Conservation (phyloP, 2,329 filamentous ascomycete genomes). For the Penicillium oxalicum region DNA sequence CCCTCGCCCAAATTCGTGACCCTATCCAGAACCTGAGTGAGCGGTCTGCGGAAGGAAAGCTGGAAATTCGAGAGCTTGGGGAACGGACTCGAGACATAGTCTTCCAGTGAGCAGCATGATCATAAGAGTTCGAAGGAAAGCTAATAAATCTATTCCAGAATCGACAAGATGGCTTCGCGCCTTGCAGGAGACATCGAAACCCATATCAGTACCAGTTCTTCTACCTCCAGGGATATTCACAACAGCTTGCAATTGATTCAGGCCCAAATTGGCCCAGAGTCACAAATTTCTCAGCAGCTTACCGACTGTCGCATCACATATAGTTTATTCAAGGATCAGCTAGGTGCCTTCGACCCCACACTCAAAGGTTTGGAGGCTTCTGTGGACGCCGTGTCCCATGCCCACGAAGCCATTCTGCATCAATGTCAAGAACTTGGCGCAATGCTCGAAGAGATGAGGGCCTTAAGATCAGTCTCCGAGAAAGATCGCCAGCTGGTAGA, state of each 20-base stretch:
- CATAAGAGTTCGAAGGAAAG: background rate
- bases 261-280: slow-evolving; percentile 13
- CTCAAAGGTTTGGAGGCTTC: slow-evolving; percentile 15
- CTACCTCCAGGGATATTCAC: slow-evolving; percentile 11
- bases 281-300: slow-evolving; percentile 20
- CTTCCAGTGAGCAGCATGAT: slow-evolving; percentile 20
- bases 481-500: slow-evolving; percentile 14
- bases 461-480: background rate
- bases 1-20: slow-evolving; percentile 12
- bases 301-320: slow-evolving; percentile 14
- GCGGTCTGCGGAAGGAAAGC: slow-evolving; percentile 9
- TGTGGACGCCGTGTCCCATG: slow-evolving; percentile 18
- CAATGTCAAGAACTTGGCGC: slow-evolving; percentile 23
- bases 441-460: slow-evolving; percentile 16
- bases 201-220: slow-evolving; percentile 12
- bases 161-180: slow-evolving; percentile 15
- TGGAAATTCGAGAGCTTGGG: slow-evolving; percentile 16
- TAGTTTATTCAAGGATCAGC: slow-evolving; percentile 13
- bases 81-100: slow-evolving; percentile 12
- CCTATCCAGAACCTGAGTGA: slow-evolving; percentile 15
- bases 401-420: slow-evolving; percentile 22
- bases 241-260: slow-evolving; percentile 20
- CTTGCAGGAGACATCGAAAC: slow-evolving; percentile 14
- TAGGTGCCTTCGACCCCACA: slow-evolving; percentile 16
- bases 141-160: slow-evolving; percentile 11